These are phyloP conservation scores for Dioszegia aurantiaca DNA, from an alignment of 768 basidiomycete species.

Conservation along the genomic window DNA sequence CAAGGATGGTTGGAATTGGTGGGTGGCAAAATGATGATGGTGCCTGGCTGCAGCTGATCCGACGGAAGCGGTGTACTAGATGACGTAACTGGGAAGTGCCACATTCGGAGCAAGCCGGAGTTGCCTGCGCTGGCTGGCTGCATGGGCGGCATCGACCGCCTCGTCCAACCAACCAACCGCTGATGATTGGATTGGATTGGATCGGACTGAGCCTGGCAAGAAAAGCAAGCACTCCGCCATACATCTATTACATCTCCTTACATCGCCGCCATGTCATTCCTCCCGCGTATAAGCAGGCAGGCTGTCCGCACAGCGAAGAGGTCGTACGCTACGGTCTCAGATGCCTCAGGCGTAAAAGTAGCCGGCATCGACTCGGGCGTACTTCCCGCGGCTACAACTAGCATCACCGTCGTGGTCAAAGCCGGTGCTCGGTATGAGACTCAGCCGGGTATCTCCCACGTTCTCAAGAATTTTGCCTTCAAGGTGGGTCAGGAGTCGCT, in stretches of 20 bases:
- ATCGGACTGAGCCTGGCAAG: no score
- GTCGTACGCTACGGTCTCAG: constrained; percentile 67
- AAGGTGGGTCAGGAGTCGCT: constrained; percentile 63
- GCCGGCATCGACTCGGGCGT: constrained; percentile 78
- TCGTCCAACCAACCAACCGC: no score
- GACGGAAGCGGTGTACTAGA: no score
- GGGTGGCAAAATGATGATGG: not conserved
- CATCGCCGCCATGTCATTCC: constrained; percentile 6
- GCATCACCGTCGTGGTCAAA: constrained; percentile 86
- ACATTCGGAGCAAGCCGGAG: constrained; percentile 4
- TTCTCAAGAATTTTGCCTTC: constrained; percentile 97
- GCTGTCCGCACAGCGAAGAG: constrained; percentile 16
- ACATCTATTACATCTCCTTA: not conserved
- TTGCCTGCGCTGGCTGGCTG: not conserved
- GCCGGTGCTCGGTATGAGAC: constrained; percentile 86
- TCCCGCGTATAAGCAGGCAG: constrained; percentile 4
- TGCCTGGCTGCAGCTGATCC: no score
- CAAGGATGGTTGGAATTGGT: not conserved
- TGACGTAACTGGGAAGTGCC: no score
- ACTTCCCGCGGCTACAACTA: constrained; percentile 62
- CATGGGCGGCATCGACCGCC: no score
- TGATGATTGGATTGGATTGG: no score
- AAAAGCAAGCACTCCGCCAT: not conserved
- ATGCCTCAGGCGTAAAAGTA: constrained; percentile 77
- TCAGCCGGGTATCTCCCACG: constrained; percentile 85